phyloP scores from a whole-genome alignment of 169 alveolate genomes.

The Fabrea salina region DNA sequence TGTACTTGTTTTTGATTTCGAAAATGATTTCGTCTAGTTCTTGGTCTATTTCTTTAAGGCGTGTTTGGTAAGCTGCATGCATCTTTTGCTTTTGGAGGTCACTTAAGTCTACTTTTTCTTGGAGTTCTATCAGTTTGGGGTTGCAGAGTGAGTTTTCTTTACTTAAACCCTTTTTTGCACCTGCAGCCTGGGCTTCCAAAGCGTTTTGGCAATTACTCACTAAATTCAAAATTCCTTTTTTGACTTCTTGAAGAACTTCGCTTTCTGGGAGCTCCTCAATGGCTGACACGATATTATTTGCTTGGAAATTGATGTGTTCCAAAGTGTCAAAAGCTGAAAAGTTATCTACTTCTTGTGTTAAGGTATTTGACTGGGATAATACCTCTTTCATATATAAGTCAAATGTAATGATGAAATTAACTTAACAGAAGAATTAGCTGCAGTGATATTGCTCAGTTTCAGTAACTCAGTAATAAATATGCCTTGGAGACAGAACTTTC shows the following conservation, averaged over 20 bases:
- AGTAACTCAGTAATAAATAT: neutral
- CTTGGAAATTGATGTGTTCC: conserved; percentile 18
- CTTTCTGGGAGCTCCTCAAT: conserved; percentile 11
- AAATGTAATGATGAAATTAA: no score
- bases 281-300: neutral
- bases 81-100: neutral
- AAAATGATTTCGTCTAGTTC: conserved; percentile 13
- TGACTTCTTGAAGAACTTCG: conserved; percentile 12
- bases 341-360: no score
- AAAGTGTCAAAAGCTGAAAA: conserved; percentile 29
- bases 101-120: conserved; percentile 7
- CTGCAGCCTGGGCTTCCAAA: conserved; percentile 10
- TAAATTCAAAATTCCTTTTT: conserved; percentile 4
- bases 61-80: neutral
- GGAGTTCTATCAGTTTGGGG: neutral
- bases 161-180: no score
- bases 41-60: neutral
- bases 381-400: no score
- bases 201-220: conserved; percentile 12
- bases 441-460: no score
- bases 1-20: neutral
- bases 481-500: neutral
- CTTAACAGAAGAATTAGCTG: no score
- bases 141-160: no score
- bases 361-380: no score